Percentiles rank a stretch among this genome's conserved stretches.
phyloP scores from a whole-genome alignment of 177 flowering plant species.

The Telopea speciosissima region DNA sequence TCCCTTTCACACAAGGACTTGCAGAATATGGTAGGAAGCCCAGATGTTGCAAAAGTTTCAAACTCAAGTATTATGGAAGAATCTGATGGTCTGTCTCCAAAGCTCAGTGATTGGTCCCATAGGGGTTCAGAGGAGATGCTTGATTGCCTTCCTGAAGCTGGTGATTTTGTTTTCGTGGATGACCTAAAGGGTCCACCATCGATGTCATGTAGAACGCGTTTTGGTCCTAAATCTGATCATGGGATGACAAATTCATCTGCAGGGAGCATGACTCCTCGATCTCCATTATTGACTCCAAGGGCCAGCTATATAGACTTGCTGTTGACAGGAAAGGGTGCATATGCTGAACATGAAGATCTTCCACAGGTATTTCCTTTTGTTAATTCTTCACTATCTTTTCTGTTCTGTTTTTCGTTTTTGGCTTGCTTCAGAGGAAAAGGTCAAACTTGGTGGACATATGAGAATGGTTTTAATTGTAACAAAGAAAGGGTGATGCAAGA shows the following conservation, averaged over 20 bases:
- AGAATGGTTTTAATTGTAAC: neutral
- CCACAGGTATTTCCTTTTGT: conserved; percentile 57
- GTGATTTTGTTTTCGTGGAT: conserved; percentile 63
- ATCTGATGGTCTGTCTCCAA: conserved; percentile 77
- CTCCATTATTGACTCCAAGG: conserved; percentile 86
- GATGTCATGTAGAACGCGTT: conserved; percentile 89
- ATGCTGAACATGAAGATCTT: conserved; percentile 78
- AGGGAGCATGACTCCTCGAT: conserved; percentile 98
- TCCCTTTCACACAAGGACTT: conserved; percentile 62
- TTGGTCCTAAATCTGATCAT: conserved; percentile 96
- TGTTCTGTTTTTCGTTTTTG: neutral
- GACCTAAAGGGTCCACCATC: conserved; percentile 81
- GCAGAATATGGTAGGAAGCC: conserved; percentile 64
- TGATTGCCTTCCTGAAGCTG: conserved; percentile 80
- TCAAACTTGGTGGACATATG: neutral
- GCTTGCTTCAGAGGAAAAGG: neutral
- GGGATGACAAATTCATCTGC: conserved; percentile 98
- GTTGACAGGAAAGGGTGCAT: conserved; percentile 71
- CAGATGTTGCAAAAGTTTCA: conserved; percentile 80
- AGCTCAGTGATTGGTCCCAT: conserved; percentile 89
- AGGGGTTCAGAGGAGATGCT: conserved; percentile 99
- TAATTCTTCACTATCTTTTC: neutral
- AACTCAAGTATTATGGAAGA: conserved; percentile 94
- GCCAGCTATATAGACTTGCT: conserved; percentile 79
- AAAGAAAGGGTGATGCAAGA: too few relatives aligned